Evolutionary conservation across 148 eudicot species (phyloP).

Genomic region (Oxyria digyna): DNA sequence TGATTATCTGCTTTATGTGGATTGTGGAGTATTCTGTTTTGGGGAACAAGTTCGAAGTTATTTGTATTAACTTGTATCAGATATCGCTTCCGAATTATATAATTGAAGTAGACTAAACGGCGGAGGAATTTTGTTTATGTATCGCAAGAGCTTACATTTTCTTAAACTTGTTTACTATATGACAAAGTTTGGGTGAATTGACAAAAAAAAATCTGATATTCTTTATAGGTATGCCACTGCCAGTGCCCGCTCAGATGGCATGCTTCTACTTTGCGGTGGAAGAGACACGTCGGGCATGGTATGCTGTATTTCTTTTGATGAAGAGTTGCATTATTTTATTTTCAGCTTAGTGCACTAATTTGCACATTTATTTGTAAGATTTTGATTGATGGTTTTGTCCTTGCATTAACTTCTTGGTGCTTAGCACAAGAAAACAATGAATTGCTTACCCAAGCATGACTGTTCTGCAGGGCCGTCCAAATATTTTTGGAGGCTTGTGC

Average conservation of each 20-base stretch:
- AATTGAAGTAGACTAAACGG: neutral
- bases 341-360: neutral
- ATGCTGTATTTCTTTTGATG: conserved; percentile 20
- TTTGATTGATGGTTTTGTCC: neutral
- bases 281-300: conserved; percentile 79
- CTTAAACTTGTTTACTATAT: neutral
- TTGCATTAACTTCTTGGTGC: neutral
- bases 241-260: conserved; percentile 95
- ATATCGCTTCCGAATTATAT: neutral
- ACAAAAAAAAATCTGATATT: neutral
- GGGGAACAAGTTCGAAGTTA: neutral
- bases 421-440: neutral
- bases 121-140: neutral
- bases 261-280: conserved; percentile 98
- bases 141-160: neutral
- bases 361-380: neutral
- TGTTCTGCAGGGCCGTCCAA: no score
- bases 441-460: neutral
- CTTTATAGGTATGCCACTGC: conserved; percentile 86
- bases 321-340: neutral
- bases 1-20: neutral
- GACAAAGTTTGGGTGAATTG: neutral
- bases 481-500: no score
- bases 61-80: neutral
- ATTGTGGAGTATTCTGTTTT: neutral